Conservation (phyloP, 768 basidiomycete species). For the Filobasidium wieringae region DNA sequence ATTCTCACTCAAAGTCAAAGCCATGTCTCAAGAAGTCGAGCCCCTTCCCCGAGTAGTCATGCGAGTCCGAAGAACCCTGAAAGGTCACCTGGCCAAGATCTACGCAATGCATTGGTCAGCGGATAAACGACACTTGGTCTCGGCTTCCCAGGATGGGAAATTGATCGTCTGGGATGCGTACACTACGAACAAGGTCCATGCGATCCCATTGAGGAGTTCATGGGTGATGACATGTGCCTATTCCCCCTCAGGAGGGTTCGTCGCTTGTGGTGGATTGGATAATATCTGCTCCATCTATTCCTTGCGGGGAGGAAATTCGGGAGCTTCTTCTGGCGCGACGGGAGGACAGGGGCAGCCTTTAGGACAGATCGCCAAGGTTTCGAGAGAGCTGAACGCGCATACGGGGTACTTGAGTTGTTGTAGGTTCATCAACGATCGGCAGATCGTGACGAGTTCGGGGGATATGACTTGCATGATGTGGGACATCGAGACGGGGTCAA, state of each 20-base stretch:
- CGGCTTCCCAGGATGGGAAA: conserved; percentile 98
- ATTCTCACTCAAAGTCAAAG: conserved; percentile 54
- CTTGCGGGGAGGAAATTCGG: conserved; percentile 50
- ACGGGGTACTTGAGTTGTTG: conserved; percentile 97
- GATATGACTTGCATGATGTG: conserved; percentile 99
- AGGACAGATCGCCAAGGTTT: conserved; percentile 55
- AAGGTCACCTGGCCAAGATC: conserved; percentile 97
- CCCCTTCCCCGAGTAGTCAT: conserved; percentile 91
- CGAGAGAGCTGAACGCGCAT: conserved; percentile 90
- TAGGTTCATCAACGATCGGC: conserved; percentile 94
- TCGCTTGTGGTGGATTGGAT: conserved; percentile 96
- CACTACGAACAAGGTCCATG: conserved; percentile 99
- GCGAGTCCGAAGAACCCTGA: conserved; percentile 86
- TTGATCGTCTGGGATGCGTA: conserved; percentile 99
- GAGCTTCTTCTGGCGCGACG: conserved; percentile 17
- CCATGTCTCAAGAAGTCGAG: conserved; percentile 96
- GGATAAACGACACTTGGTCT: conserved; percentile 92
- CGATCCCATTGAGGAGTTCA: conserved; percentile 90
- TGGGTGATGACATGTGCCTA: conserved; percentile 99
- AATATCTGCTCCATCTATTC: conserved; percentile 99
- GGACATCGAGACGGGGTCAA: conserved; percentile 96
- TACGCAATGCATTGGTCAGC: conserved; percentile 99
- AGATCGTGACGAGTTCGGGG: conserved; percentile 94
- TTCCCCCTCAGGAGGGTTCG: conserved; percentile 90
- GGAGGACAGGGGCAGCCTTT: conserved; percentile 45